phyloP scores from a whole-genome alignment of 352 stramenopile genomes.

The Phytophthora tubulina region DNA sequence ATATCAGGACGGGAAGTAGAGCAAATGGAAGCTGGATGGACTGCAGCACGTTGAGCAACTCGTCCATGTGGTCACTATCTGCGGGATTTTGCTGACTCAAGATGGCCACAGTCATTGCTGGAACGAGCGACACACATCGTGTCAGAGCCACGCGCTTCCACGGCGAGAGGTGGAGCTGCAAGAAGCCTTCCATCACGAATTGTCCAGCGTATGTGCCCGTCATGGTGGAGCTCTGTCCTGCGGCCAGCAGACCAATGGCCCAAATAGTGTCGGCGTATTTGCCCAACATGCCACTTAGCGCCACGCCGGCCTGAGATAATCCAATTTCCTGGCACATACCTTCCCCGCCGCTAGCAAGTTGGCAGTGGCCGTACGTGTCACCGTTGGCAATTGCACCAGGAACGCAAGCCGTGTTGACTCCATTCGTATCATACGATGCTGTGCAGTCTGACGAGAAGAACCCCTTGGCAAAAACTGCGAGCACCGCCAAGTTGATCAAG shows the following conservation, averaged over 20 bases:
- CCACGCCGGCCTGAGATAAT: conserved; percentile 83
- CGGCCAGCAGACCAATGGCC: conserved; percentile 94
- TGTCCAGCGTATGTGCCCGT: conserved; percentile 97
- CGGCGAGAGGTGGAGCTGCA: conserved; percentile 91
- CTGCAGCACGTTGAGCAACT: conserved; percentile 94
- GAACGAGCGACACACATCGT: conserved; percentile 92
- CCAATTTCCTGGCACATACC: conserved; percentile 91
- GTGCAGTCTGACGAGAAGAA: conserved; percentile 91
- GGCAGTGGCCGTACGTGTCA: conserved; percentile 62
- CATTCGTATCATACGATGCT: conserved; percentile 50
- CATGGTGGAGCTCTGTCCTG: conserved; percentile 96
- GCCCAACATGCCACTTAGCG: conserved; percentile 86
- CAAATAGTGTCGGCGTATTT: conserved; percentile 91
- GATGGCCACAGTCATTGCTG: conserved; percentile 88
- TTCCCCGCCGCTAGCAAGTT: conserved; percentile 61
- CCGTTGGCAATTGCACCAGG: conserved; percentile 58
- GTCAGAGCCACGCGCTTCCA: conserved; percentile 88
- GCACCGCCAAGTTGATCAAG: conserved; percentile 95
- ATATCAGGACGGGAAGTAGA: conserved; percentile 89
- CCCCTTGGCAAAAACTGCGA: conserved; percentile 93
- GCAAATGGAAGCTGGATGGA: conserved; percentile 94
- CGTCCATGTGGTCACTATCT: conserved; percentile 89
- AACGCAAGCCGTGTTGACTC: conserved; percentile 82
- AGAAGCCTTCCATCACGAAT: conserved; percentile 98
- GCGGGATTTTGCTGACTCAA: conserved; percentile 83